Base-by-base conservation (phyloP, 345 rosid species). In the Gynandropsis gynandra region DNA sequence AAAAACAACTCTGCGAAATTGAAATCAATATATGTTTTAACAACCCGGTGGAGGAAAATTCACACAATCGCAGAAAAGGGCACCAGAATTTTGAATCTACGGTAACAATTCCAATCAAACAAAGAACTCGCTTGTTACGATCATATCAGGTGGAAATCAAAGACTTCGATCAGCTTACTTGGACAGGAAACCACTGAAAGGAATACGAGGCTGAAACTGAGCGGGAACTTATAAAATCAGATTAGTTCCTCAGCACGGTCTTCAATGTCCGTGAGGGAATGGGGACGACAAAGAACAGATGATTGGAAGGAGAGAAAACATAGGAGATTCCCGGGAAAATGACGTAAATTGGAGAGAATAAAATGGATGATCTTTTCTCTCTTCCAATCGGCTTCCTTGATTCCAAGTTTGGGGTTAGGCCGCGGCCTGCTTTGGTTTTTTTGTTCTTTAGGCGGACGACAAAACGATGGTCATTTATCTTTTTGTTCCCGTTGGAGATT, bases 241-340 rank as follows among this genome's bases (percentile, higher is more conserved):
- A 50, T n/a, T 13, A 44, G 53, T 49, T 42, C 24, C 47, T 54
- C 43, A 33, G 46, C 11, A 8, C 52, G 50, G 50, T 16, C 10
- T 58, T 41, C 40, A 66, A 41, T 42, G 56, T 59, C 59, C 51
- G 51, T 41, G 39, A 52, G 36, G 45, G 36, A 24, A 19, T n/a
- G 50, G 39, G 50, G 43, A 58, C 41, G 43, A 40, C 50, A 47
- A 46, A 10, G 52, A 43, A 34, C 5, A 24, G 4, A 2, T 24
- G 29, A 24, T 24, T 24, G 29, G 5, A 24, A 24, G 29, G 29
- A 24, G 5, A 24, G 29, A 49, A 47, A 59, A 46, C 49, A 33
- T 33, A 7, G 36, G 36, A 33, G 63, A 58, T 59, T 53, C 65
- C 71, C 71, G 65, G 61, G 71, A 66, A 59, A 66, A 52, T 66